Percentiles rank a stretch among this genome's conserved stretches.
Evolutionary conservation across 345 rosid genomes (phyloP).

Genomic region (Cardamine resedifolia): DNA sequence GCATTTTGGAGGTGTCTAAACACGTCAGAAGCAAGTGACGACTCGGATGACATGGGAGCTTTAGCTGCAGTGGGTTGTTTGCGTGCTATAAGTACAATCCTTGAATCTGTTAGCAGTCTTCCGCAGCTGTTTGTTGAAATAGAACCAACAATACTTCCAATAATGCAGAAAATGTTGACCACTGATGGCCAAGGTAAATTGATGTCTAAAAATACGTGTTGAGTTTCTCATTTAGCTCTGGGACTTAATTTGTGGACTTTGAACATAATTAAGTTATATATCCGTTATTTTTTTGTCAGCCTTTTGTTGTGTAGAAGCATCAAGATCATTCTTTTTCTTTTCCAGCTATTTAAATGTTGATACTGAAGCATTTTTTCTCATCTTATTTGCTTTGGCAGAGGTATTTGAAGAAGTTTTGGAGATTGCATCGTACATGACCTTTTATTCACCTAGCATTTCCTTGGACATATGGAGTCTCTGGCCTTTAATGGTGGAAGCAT

Average conservation of each 20-base stretch:
- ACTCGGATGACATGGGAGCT: conserved; percentile 87
- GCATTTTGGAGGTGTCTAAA: conserved; percentile 97
- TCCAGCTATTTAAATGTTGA: neutral
- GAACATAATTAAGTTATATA: conserved; percentile 7
- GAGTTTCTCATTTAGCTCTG: conserved; percentile 7
- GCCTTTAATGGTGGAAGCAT: conserved; percentile 94
- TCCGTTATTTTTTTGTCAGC: neutral
- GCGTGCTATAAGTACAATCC: conserved; percentile 96
- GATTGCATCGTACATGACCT: conserved; percentile 97
- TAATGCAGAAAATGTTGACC: conserved; percentile 93
- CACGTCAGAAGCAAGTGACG: conserved; percentile 84
- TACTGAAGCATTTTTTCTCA: conserved; percentile 15
- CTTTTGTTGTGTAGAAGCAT: conserved; percentile 26
- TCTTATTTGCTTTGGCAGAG: conserved; percentile 56
- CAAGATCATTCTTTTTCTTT: conserved; percentile 10
- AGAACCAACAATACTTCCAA: conserved; percentile 87
- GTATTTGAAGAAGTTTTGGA: conserved; percentile 99
- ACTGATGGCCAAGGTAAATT: conserved; percentile 89
- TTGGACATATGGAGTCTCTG: conserved; percentile 97
- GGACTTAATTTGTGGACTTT: conserved; percentile 3
- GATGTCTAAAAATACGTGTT: conserved; percentile 3
- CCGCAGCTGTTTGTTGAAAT: conserved; percentile 84
- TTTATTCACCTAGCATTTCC: conserved; percentile 90
- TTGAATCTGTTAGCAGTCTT: conserved; percentile 90
- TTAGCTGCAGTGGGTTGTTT: conserved; percentile 94